A percentile compares a stretch with the other conserved stretches of the same genome.
Evolutionary conservation across 148 eudicot genomes (phyloP).

Genomic region (Rhododendron williamsianum): DNA sequence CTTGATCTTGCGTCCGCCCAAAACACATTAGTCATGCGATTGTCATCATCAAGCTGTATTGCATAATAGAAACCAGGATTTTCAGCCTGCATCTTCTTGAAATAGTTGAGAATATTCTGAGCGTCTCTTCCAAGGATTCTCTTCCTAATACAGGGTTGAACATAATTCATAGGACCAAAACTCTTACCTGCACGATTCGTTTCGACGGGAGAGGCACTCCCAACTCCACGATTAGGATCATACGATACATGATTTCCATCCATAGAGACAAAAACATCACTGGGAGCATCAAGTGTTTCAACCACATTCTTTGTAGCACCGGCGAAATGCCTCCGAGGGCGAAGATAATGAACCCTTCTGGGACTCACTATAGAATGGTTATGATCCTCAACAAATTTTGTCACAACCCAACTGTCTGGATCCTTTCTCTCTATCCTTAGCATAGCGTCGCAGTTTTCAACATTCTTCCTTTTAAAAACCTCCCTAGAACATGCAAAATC

Average conservation of each 20-base stretch:
- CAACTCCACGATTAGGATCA: slow-evolving; percentile 15
- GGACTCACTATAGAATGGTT: slow-evolving; percentile 33
- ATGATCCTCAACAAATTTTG: slow-evolving; percentile 46
- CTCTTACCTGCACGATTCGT: slow-evolving; percentile 11
- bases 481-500: slow-evolving; percentile 39
- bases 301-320: slow-evolving; percentile 23
- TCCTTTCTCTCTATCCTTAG: slow-evolving; percentile 32
- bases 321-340: slow-evolving; percentile 43
- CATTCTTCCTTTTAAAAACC: slow-evolving; percentile 31
- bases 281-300: slow-evolving; percentile 21
- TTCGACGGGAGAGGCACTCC: slow-evolving; percentile 21
- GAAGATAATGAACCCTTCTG: slow-evolving; percentile 36
- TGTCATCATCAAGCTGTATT: slow-evolving; percentile 26
- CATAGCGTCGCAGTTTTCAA: slow-evolving; percentile 35
- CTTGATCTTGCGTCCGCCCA: slow-evolving; percentile 33
- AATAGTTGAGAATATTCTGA: slow-evolving; percentile 24
- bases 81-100: slow-evolving; percentile 30
- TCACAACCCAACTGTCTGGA: slow-evolving; percentile 38
- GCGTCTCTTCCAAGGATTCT: slow-evolving; percentile 24
- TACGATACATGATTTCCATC: slow-evolving; percentile 29
- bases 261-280: slow-evolving; percentile 25
- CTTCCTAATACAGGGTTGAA: slow-evolving; percentile 14
- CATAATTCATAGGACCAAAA: slow-evolving; percentile 15
- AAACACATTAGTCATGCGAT: slow-evolving; percentile 26
- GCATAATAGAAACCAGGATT: slow-evolving; percentile 30